Evolutionary conservation across 1,284 basidiomycete genomes (phyloP).

Genomic region (Leccinum griseonigrum): DNA sequence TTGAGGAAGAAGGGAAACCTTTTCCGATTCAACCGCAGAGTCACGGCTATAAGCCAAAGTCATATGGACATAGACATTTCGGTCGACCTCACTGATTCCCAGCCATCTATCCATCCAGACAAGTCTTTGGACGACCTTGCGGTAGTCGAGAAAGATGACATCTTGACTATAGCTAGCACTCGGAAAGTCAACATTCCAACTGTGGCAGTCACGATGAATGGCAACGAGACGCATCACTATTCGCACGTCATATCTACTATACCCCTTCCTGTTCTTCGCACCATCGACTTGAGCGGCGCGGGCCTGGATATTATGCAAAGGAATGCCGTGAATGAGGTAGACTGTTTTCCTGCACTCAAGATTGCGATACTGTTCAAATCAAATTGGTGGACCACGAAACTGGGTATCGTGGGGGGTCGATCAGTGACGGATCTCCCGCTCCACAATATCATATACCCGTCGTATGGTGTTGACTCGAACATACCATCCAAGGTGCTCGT

Average conservation of each 20-base stretch:
- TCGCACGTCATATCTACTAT: background rate
- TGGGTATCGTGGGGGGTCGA: conserved; percentile 30
- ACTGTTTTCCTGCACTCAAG: background rate
- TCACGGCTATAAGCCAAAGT: conserved; percentile 10
- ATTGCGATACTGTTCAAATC: conserved; percentile 3
- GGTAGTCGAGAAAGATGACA: background rate
- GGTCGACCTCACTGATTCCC: background rate
- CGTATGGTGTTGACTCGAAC: conserved; percentile 28
- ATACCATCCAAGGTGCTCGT: conserved; percentile 19
- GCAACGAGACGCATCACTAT: background rate
- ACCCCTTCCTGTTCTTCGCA: background rate
- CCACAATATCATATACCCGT: conserved; percentile 32
- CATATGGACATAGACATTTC: background rate
- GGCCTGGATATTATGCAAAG: background rate
- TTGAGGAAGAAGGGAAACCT: background rate
- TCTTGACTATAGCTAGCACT: background rate
- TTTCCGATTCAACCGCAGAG: conserved; percentile 4
- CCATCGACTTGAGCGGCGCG: background rate
- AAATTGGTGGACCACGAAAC: conserved; percentile 34
- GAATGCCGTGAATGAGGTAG: background rate
- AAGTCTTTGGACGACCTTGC: too few relatives aligned
- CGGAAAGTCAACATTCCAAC: background rate
- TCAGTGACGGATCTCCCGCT: background rate
- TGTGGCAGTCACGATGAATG: background rate
- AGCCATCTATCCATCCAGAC: too few relatives aligned